Evolutionary conservation across 163 green algal genomes (phyloP), one percentile per base, ranked within the genome.

Genomic region (Picocystis sp.): DNA sequence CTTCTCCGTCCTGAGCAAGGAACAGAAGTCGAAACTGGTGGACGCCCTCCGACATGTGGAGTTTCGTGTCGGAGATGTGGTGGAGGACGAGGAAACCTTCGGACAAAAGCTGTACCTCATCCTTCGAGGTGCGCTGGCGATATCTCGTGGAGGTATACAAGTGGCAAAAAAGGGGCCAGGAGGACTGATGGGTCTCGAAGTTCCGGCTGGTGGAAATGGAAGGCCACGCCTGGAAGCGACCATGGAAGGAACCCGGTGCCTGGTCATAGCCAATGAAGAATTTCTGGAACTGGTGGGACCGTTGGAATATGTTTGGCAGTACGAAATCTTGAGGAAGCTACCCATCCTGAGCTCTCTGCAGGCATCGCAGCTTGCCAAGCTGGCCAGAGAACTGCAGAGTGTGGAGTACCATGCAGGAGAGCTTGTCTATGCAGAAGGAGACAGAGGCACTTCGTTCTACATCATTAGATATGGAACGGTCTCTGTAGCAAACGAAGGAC

Each of bases 241-340:
- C 5, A 8, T 38, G 29, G 29, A 8, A 38, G 29, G 29, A 38
- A 38, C 29, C 29, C 5, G 29, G 3, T 89, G 77, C 63, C 92
- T 83, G 67, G 71, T 55, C 9, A 71, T 94, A 56, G 62, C 45
- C 6, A 53, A 68, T 2, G 29, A 60, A 22, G 64, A 76, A 42
- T 93, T 93, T 56, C 56, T 83, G 25, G 64, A 77, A 33, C 68
- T 93, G 58, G 75, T 94, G 47, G 84, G 81, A 9, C 80, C 79
- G 3, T 73, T 83, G 25, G 72, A 91, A 43, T 72, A 83, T 43
- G 63, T 93, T 41, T 94, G 82, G 84, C 61, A 73, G 19, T 87
- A 79, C 57, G 80, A 92, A 50, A 73, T 71, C 11, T 76, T 94
- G 23, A 70, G 78, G 52, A 81, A 82, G 53, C 74, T 87, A 51